Conservation (phyloP, 495 filamentous ascomycete species). For the Aspergillus asperescens region DNA sequence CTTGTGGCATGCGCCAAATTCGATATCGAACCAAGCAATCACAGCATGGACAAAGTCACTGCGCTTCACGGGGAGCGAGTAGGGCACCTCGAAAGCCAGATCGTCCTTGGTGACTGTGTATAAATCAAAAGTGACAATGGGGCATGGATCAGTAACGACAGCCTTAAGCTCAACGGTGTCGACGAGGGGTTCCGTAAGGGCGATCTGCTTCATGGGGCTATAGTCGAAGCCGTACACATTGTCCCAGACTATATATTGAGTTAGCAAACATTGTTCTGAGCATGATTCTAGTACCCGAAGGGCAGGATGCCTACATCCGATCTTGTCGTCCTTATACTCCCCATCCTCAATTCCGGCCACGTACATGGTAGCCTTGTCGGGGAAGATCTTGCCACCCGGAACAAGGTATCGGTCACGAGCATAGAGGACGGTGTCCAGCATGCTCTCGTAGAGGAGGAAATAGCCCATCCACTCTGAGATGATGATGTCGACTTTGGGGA, state of each 20-base stretch:
- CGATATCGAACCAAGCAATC: conserved; percentile 98
- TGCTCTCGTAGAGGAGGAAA: conserved; percentile 96
- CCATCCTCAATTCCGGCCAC: conserved; percentile 82
- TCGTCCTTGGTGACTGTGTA: conserved; percentile 71
- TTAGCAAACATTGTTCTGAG: conserved; percentile 14
- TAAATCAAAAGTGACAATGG: conserved; percentile 74
- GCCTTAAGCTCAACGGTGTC: conserved; percentile 74
- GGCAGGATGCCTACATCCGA: conserved; percentile 57
- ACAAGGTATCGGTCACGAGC: conserved; percentile 87
- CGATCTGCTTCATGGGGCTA: conserved; percentile 77
- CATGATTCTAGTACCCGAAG: background rate
- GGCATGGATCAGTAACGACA: conserved; percentile 71
- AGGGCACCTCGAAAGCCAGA: conserved; percentile 69
- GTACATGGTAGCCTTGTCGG: conserved; percentile 85
- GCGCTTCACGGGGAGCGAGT: conserved; percentile 64
- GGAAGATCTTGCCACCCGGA: conserved; percentile 81
- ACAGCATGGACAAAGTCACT: conserved; percentile 92
- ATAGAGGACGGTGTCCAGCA: conserved; percentile 94
- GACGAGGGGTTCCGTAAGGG: conserved; percentile 78
- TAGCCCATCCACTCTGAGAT: conserved; percentile 99
- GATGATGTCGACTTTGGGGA: conserved; percentile 91
- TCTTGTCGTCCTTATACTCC: conserved; percentile 86
- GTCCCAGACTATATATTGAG: conserved; percentile 69
- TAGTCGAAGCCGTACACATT: conserved; percentile 99
- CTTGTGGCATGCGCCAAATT: conserved; percentile 92